Evolutionary conservation across 345 rosid genomes (phyloP), one percentile per base, ranked within the genome.

Genomic region (Euphorbia peplus): DNA sequence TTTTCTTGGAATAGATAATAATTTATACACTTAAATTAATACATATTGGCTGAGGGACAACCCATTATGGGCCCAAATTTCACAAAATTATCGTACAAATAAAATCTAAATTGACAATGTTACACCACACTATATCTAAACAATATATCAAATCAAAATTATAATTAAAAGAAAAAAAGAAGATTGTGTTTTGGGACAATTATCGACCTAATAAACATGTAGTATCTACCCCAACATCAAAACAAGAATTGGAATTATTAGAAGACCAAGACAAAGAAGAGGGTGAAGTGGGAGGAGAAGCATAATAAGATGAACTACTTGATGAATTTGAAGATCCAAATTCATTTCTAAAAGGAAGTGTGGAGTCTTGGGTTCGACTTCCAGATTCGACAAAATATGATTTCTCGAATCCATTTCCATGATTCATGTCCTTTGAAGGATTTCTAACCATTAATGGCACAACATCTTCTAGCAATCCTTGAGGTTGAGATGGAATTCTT

Each of bases 391-490:
- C n/a, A n/a, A n/a, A n/a, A n/a, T n/a, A n/a, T n/a, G n/a, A n/a
- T n/a, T n/a, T n/a, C n/a, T n/a, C n/a, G n/a, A n/a, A n/a, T n/a
- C 46, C 42, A 61, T 39, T 35, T 28, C 65, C 61, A 18, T 35
- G 57, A 16, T 41, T 70, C 57, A 25, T 39, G 13, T 10, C 12
- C 12, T 37, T 7, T 4, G 77, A 63, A 3, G 83, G 92, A 52
- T 82, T 82, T 65, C 84, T 80, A 28, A 87, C 67, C 77, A 68
- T 72, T 66, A 81, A 77, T 29, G 96, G 96, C 78, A 91, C 96
- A 61, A 87, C 77, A 67, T 89, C 97, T 75, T 86, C 93, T 14
- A 89, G 90, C 79, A 89, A 67, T 30, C 93, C 93, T 69, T 79
- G 80, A 58, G 55, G 76, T 50, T 8, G 21, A 50, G 54, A 18